A percentile compares a stretch with the other conserved stretches of the same genome.
phyloP scores from a whole-genome alignment of 2,329 filamentous ascomycete species.

The Fusarium aywerte region DNA sequence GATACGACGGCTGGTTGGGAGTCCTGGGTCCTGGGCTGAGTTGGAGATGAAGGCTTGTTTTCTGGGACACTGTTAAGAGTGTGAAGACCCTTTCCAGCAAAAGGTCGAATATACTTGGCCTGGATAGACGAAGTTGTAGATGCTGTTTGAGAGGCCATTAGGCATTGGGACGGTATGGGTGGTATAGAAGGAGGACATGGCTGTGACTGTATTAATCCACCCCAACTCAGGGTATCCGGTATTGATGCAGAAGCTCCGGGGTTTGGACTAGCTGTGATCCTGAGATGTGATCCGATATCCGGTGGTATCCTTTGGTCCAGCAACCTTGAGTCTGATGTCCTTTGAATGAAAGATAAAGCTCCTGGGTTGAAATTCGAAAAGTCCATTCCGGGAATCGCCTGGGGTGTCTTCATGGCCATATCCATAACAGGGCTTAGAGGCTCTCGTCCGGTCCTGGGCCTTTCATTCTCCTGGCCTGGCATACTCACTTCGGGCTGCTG shows the following conservation, averaged over 20 bases:
- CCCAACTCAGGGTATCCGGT: constrained; percentile 68
- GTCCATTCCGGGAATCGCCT: constrained; percentile 54
- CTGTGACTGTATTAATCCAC: constrained; percentile 55
- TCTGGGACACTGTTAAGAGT: constrained; percentile 58
- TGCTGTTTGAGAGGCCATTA: constrained; percentile 63
- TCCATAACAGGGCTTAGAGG: constrained; percentile 66
- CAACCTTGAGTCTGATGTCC: constrained; percentile 42
- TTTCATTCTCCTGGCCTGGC: constrained; percentile 64
- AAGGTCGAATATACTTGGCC: constrained; percentile 63
- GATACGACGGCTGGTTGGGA: constrained; percentile 12
- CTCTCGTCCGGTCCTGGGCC: constrained; percentile 58
- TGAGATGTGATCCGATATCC: constrained; percentile 32
- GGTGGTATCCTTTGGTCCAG: constrained; percentile 42
- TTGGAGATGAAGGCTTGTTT: constrained; percentile 48
- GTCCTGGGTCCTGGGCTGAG: constrained; percentile 47
- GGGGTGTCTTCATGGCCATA: constrained; percentile 55
- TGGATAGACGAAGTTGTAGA: constrained; percentile 64
- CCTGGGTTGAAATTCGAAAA: constrained; percentile 52
- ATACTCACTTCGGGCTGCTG: constrained; percentile 44
- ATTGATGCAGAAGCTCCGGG: constrained; percentile 51
- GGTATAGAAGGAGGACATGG: constrained; percentile 53
- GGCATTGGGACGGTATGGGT: constrained; percentile 62
- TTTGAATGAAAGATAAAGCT: constrained; percentile 52
- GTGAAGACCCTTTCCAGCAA: constrained; percentile 65
- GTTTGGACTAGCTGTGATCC: constrained; percentile 32